phyloP scores from a whole-genome alignment of 306 rosid species.

The Vigna radiata region DNA sequence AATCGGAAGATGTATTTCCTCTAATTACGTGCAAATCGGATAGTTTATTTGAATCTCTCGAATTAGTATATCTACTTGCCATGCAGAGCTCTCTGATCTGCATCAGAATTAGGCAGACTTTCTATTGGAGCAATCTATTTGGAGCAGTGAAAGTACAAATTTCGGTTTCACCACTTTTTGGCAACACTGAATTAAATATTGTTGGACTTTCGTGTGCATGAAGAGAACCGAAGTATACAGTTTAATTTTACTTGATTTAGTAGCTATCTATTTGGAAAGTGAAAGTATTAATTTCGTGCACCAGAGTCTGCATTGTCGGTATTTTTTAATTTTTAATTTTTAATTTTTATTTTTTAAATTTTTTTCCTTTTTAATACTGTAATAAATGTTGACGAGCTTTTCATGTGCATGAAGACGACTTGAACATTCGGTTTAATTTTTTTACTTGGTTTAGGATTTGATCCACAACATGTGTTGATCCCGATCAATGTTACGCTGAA shows the following conservation, averaged over 20 bases:
- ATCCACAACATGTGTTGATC: neutral
- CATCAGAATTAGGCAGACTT: neutral
- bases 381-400: slow-evolving; percentile 14
- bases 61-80: neutral
- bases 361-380: neutral
- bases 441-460: slow-evolving; percentile 25
- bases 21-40: neutral
- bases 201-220: neutral
- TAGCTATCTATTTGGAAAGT: neutral
- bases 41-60: neutral
- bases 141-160: neutral
- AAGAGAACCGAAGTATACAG: neutral
- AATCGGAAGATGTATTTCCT: neutral
- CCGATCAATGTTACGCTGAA: neutral
- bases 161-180: neutral
- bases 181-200: neutral
- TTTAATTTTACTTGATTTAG: slow-evolving; percentile 30
- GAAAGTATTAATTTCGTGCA: neutral
- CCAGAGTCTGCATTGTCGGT: neutral
- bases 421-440: neutral
- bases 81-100: slow-evolving; percentile 33
- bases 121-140: neutral
- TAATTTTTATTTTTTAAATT: neutral
- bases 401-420: neutral
- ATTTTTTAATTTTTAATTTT: too few species aligned